phyloP scores from a whole-genome alignment of 768 basidiomycete species.

The Plicaturopsis crispa region DNA sequence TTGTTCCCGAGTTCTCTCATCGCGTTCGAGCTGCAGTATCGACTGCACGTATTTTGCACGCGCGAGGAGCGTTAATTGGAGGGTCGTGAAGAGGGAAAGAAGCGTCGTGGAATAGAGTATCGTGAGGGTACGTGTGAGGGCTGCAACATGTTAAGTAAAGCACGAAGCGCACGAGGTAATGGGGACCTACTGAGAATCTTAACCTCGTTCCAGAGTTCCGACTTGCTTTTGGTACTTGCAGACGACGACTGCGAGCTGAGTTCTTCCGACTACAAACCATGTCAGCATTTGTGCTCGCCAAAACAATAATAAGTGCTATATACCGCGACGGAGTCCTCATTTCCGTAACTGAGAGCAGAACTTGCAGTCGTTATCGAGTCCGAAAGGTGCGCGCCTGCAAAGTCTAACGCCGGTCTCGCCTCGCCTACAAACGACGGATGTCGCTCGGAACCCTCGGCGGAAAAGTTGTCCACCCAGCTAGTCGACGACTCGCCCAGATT shows the following conservation, averaged over 20 bases:
- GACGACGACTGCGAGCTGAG: constrained; percentile 16
- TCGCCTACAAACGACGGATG: constrained; percentile 6
- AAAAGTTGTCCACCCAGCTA: constrained; percentile 40
- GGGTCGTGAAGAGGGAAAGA: constrained; percentile 75
- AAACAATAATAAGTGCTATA: too few relatives aligned
- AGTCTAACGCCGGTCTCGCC: constrained; percentile 5
- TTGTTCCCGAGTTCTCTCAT: constrained; percentile 44
- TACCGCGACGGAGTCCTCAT: constrained; percentile 8
- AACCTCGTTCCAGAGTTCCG: constrained; percentile 87
- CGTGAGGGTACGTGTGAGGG: constrained; percentile 82
- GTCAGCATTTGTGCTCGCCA: too few relatives aligned
- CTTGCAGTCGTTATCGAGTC: constrained; percentile 32
- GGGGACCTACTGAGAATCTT: constrained; percentile 71
- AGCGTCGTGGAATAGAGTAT: constrained; percentile 82
- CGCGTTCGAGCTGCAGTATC: constrained; percentile 50
- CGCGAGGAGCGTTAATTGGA: constrained; percentile 83
- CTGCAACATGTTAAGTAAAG: constrained; percentile 28
- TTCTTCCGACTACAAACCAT: too few relatives aligned
- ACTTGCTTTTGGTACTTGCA: constrained; percentile 43
- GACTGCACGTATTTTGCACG: constrained; percentile 73
- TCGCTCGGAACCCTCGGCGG: constrained; percentile 13
- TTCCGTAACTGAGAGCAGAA: constrained; percentile 24
- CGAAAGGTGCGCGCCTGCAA: constrained; percentile 20
- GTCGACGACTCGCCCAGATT: constrained; percentile 22
- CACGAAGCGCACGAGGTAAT: not conserved